Evolutionary conservation across 345 rosid genomes (phyloP).

Genomic region (Eucalyptus pauciflora): DNA sequence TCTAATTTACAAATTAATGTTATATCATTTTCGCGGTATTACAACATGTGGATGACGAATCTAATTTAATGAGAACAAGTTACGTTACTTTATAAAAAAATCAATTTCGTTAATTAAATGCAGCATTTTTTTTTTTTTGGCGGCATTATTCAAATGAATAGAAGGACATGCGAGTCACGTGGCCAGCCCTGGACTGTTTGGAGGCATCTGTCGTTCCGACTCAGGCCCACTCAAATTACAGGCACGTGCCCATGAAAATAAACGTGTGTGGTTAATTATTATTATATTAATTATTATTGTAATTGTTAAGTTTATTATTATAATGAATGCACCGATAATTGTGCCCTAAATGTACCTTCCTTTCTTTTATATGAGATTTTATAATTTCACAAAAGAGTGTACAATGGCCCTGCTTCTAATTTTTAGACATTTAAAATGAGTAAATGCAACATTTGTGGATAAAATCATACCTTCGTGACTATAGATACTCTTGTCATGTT

Average conservation of each 20-base stretch:
- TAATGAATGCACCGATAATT: not conserved
- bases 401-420: not conserved
- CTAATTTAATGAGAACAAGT: not conserved
- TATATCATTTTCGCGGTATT: not conserved
- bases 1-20: not conserved
- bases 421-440: not conserved
- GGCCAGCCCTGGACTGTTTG: not conserved
- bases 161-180: not conserved
- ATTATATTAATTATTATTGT: not conserved
- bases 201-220: not conserved
- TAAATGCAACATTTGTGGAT: not conserved
- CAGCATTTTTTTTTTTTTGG: not conserved
- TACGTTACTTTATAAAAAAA: not conserved
- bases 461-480: not conserved
- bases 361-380: not conserved
- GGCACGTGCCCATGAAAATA: not conserved
- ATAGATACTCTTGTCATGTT: not conserved
- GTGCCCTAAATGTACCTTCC: not conserved
- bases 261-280: not conserved
- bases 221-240: not conserved
- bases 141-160: not conserved
- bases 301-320: not conserved
- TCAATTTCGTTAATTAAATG: not conserved
- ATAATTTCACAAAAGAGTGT: accelerated
- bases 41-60: not conserved